These are phyloP conservation scores for Pseudocohnilembus persalinus DNA, from an alignment of 169 alveolate genomes.

Conservation along the genomic window DNA sequence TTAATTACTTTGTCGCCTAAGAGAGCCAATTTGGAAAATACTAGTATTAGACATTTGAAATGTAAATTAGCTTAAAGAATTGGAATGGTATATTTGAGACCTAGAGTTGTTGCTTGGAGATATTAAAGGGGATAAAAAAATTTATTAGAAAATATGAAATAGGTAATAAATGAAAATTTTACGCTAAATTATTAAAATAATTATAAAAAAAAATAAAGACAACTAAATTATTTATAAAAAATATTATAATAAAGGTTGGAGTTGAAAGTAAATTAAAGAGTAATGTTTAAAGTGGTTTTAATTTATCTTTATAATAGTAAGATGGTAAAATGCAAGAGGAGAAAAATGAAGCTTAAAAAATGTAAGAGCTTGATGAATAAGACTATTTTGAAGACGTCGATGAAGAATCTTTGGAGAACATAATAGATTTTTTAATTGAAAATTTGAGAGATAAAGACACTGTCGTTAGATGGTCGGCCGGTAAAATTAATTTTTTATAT, in stretches of 20 bases:
- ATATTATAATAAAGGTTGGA: not conserved
- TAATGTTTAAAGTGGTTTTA: not conserved
- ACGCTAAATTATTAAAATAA: not conserved
- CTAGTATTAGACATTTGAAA: constrained; percentile 46
- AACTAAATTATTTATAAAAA: constrained; percentile 1
- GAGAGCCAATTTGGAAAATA: constrained; percentile 38
- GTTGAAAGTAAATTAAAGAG: not conserved
- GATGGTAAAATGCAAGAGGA: constrained; percentile 8
- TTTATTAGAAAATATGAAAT: constrained; percentile 50
- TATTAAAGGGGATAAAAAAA: constrained; percentile 70
- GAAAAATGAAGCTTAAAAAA: constrained; percentile 32
- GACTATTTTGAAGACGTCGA: constrained; percentile 64
- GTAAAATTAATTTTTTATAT: not conserved
- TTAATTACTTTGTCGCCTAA: constrained; percentile 19
- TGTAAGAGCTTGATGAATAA: constrained; percentile 50
- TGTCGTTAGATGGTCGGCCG: constrained; percentile 85
- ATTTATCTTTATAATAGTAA: not conserved
- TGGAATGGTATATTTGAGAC: constrained; percentile 74
- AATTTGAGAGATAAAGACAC: constrained; percentile 75
- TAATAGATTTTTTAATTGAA: constrained; percentile 63
- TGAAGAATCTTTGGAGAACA: constrained; percentile 64
- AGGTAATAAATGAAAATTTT: not conserved
- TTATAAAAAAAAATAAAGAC: not conserved
- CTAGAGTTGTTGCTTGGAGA: constrained; percentile 78
- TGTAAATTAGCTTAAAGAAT: constrained; percentile 76